These are phyloP conservation scores for Tylopilus intermedius DNA, from an alignment of 768 basidiomycete genomes.

Conservation along the genomic window DNA sequence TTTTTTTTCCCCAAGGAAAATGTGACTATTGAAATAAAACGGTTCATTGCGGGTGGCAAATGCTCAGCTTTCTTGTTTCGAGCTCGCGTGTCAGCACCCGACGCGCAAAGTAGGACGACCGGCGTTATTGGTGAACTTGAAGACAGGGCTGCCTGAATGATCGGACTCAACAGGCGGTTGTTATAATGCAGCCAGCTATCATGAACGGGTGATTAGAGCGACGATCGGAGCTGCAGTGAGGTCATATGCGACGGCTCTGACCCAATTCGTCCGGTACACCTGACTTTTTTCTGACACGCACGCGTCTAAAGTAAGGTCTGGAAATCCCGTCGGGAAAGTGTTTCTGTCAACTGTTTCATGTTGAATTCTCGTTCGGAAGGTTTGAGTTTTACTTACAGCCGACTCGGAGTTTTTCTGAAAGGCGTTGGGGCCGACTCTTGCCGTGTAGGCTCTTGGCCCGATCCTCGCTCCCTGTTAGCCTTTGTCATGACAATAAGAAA, in stretches of 20 bases:
- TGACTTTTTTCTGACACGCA: neutral
- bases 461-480: neutral
- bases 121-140: neutral
- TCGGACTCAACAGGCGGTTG: neutral
- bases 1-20: neutral
- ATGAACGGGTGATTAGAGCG: neutral
- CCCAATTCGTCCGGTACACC: neutral
- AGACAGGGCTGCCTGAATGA: neutral
- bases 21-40: constrained; percentile 3
- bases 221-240: constrained; percentile 13
- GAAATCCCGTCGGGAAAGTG: neutral
- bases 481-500: constrained; percentile 6
- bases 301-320: neutral
- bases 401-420: neutral
- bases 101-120: neutral
- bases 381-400: constrained; percentile 4
- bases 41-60: neutral
- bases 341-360: constrained; percentile 2
- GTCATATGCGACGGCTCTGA: neutral
- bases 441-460: neutral
- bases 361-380: neutral
- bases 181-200: neutral
- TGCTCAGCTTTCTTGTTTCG: constrained; percentile 1
- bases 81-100: neutral
- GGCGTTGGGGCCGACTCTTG: neutral